phyloP scores from a whole-genome alignment of 352 stramenopile genomes.

The Phytophthora pini region DNA sequence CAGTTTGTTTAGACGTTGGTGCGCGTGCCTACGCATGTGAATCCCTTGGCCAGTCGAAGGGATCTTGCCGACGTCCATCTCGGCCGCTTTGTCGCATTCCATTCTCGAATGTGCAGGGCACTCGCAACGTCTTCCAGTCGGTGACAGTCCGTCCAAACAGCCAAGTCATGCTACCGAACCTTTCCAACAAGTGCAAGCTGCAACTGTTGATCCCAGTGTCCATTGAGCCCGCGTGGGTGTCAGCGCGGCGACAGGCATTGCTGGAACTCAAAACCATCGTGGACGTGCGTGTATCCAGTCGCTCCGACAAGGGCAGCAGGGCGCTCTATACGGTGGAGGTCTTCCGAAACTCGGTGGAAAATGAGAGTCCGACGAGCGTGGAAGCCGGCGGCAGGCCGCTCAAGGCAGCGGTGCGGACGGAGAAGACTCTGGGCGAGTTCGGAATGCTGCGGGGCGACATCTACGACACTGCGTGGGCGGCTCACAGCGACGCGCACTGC shows the following conservation, averaged over 20 bases:
- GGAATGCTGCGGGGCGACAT: slow-evolving; percentile 25
- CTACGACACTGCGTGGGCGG: slow-evolving; percentile 33
- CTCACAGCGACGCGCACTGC: slow-evolving; percentile 32
- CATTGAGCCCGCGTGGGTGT: slow-evolving; percentile 33
- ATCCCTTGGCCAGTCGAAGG: slow-evolving; percentile 13
- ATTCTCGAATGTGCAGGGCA: slow-evolving; percentile 34
- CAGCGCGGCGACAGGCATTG: slow-evolving; percentile 24
- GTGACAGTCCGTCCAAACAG: slow-evolving; percentile 24
- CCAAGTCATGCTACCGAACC: slow-evolving; percentile 32
- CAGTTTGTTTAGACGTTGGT: slow-evolving; percentile 20
- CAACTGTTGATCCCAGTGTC: slow-evolving; percentile 38
- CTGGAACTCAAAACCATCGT: slow-evolving; percentile 38
- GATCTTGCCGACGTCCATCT: neutral
- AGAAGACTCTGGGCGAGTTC: slow-evolving; percentile 33
- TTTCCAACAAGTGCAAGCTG: slow-evolving; percentile 38
- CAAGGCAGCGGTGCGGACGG: slow-evolving; percentile 20
- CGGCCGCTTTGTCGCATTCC: neutral
- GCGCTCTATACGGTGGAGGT: slow-evolving; percentile 36
- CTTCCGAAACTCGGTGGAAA: slow-evolving; percentile 24
- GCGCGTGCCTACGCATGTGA: slow-evolving; percentile 22
- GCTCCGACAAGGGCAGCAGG: slow-evolving; percentile 18
- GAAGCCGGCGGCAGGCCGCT: slow-evolving; percentile 2
- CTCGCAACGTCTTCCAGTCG: slow-evolving; percentile 21
- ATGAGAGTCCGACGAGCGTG: slow-evolving; percentile 20
- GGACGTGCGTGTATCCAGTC: slow-evolving; percentile 28